These are phyloP conservation scores for Caryopteris hybrid DNA, from an alignment of 305 asterid species.

Conservation along the genomic window DNA sequence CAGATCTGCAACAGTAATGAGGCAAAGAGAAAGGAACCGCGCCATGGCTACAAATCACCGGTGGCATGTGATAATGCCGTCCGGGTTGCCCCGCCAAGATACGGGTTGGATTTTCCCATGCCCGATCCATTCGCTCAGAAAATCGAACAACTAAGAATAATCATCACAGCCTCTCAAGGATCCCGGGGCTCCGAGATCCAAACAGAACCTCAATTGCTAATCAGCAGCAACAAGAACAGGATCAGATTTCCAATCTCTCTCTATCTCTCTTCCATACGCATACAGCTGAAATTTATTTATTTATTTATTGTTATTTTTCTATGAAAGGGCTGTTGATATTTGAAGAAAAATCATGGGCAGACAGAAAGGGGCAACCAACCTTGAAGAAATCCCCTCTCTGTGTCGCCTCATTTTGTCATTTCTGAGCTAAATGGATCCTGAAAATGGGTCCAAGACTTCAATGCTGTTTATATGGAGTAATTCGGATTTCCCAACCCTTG, in stretches of 20 bases:
- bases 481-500: no score
- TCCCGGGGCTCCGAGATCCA: no score
- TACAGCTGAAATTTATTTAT: no score
- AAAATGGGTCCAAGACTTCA: no score
- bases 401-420: constrained; percentile 20
- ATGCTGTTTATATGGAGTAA: no score
- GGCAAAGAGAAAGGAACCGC: not conserved
- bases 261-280: not conserved
- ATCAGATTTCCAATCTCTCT: not conserved
- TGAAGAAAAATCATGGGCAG: constrained; percentile 22
- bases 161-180: constrained; percentile 28
- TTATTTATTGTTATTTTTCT: no score
- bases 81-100: constrained; percentile 35
- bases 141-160: not conserved
- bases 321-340: constrained; percentile 15
- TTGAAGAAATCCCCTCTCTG: constrained; percentile 23
- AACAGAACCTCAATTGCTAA: not conserved
- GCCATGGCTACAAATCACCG: not conserved
- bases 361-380: constrained; percentile 44
- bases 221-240: not conserved
- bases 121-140: constrained; percentile 35
- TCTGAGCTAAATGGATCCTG: constrained; percentile 18
- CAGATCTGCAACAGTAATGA: not conserved
- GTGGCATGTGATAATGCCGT: constrained; percentile 1
- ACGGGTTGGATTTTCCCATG: constrained; percentile 23